Conservation (phyloP, 2,329 filamentous ascomycete genomes). For the Xylariaceae sp. region DNA sequence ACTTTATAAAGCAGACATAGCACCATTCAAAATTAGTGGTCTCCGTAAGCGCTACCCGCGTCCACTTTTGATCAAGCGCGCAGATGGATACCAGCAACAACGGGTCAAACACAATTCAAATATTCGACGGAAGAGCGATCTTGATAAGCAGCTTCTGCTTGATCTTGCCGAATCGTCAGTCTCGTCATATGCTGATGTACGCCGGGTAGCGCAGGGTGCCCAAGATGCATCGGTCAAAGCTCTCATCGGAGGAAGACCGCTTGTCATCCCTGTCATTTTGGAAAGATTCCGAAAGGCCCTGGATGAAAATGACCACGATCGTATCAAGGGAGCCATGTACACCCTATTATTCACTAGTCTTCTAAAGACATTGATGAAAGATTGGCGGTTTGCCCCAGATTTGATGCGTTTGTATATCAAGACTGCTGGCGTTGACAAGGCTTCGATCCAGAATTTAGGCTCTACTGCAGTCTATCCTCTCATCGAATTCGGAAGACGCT, state of each 20-base stretch:
- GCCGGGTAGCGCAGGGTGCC: slow-evolving; percentile 87
- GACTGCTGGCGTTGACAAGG: slow-evolving; percentile 85
- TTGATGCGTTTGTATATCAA: slow-evolving; percentile 86
- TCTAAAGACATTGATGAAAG: slow-evolving; percentile 78
- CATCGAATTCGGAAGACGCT: slow-evolving; percentile 84
- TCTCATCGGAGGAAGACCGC: slow-evolving; percentile 77
- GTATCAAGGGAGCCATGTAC: slow-evolving; percentile 93
- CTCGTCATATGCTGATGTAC: slow-evolving; percentile 90
- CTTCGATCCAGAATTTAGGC: slow-evolving; percentile 87
- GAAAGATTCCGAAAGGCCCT: slow-evolving; percentile 74
- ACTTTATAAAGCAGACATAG: slow-evolving; percentile 79
- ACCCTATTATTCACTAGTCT: slow-evolving; percentile 85
- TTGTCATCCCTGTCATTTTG: slow-evolving; percentile 87
- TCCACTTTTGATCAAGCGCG: slow-evolving; percentile 84
- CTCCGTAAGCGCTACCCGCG: slow-evolving; percentile 89
- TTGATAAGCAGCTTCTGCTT: slow-evolving; percentile 79
- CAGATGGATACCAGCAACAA: slow-evolving; percentile 91
- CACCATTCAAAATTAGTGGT: slow-evolving; percentile 91
- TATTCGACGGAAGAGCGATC: slow-evolving; percentile 79
- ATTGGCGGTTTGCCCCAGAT: slow-evolving; percentile 94
- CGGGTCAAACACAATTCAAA: slow-evolving; percentile 91
- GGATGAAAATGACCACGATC: slow-evolving; percentile 74
- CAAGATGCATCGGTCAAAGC: slow-evolving; percentile 92
- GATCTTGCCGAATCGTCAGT: slow-evolving; percentile 88
- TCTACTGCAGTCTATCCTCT: slow-evolving; percentile 77